phyloP scores from a whole-genome alignment of 768 basidiomycete genomes.

The Collybia sordida region DNA sequence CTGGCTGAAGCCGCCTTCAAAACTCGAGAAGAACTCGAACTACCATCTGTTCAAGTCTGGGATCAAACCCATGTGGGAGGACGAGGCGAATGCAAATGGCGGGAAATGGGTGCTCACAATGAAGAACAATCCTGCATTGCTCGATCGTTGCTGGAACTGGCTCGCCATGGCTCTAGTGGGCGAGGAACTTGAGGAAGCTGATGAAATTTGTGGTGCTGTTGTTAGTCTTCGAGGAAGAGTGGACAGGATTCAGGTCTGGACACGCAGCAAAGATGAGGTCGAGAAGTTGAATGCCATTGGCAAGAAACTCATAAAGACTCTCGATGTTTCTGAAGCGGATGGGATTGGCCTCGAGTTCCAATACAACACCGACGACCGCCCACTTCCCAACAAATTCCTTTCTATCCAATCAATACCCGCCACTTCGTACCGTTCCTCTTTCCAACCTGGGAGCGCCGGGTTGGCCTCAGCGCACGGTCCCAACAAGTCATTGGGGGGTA shows the following conservation, averaged over 20 bases:
- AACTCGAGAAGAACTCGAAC: conserved; percentile 87
- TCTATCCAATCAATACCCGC: conserved; percentile 71
- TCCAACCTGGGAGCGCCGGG: conserved; percentile 36
- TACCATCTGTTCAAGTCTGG: conserved; percentile 95
- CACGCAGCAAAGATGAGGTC: conserved; percentile 80
- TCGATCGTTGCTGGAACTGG: conserved; percentile 91
- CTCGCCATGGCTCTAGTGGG: conserved; percentile 91
- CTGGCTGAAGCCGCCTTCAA: conserved; percentile 90
- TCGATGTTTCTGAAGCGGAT: conserved; percentile 84
- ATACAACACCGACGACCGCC: conserved; percentile 89
- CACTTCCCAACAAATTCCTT: conserved; percentile 78
- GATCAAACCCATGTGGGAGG: conserved; percentile 98
- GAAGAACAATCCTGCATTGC: conserved; percentile 74
- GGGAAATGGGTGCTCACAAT: conserved; percentile 97
- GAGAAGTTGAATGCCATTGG: conserved; percentile 84
- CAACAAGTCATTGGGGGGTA: conserved; percentile 11
- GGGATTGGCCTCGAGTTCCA: conserved; percentile 90
- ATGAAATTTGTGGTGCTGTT: conserved; percentile 83
- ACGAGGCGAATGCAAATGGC: conserved; percentile 85
- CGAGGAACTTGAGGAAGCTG: conserved; percentile 70
- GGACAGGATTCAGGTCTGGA: conserved; percentile 92
- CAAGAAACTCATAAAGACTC: conserved; percentile 74
- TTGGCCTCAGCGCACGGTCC: conserved; percentile 15
- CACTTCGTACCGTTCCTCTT: conserved; percentile 67
- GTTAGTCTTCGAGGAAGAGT: conserved; percentile 85